Evolutionary conservation across 1,139 yeast species (phyloP).

Genomic region (Suhomyces wounanorum): DNA sequence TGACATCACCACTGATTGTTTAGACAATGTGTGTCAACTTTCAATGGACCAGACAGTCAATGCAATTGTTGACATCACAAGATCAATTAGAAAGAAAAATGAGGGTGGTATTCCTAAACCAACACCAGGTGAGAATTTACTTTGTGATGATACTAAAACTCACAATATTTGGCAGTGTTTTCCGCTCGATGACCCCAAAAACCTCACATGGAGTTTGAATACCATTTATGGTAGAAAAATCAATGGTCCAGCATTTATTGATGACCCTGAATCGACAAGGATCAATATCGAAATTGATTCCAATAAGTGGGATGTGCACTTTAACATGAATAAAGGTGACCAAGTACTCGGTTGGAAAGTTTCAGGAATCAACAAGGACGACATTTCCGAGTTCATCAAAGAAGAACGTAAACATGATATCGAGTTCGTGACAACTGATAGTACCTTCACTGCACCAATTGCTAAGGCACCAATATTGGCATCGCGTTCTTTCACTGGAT

Average conservation of each 20-base stretch:
- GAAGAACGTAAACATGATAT: conserved; percentile 41
- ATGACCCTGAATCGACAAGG: conserved; percentile 33
- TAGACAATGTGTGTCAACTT: conserved; percentile 45
- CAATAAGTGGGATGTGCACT: conserved; percentile 49
- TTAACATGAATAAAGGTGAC: conserved; percentile 22
- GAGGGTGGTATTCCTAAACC: conserved; percentile 83
- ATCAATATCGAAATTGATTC: conserved; percentile 49
- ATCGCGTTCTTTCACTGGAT: conserved; percentile 87
- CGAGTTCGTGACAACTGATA: conserved; percentile 37
- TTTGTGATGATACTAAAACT: conserved; percentile 67
- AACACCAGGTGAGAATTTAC: conserved; percentile 60
- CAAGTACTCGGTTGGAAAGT: conserved; percentile 17
- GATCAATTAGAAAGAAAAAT: conserved; percentile 58
- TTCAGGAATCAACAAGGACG: conserved; percentile 8
- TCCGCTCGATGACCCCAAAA: conserved; percentile 62
- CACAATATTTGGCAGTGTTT: conserved; percentile 71
- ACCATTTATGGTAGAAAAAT: conserved; percentile 71
- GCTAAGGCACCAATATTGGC: conserved; percentile 66
- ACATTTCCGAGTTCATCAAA: conserved; percentile 27
- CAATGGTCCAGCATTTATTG: conserved; percentile 61
- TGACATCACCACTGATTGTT: conserved; percentile 68
- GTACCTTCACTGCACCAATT: conserved; percentile 34
- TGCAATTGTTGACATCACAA: conserved; percentile 71
- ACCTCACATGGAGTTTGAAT: conserved; percentile 55
- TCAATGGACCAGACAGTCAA: conserved; percentile 71